Evolutionary conservation across 2,329 filamentous ascomycete genomes (phyloP).

Genomic region (Cercospora sojina): DNA sequence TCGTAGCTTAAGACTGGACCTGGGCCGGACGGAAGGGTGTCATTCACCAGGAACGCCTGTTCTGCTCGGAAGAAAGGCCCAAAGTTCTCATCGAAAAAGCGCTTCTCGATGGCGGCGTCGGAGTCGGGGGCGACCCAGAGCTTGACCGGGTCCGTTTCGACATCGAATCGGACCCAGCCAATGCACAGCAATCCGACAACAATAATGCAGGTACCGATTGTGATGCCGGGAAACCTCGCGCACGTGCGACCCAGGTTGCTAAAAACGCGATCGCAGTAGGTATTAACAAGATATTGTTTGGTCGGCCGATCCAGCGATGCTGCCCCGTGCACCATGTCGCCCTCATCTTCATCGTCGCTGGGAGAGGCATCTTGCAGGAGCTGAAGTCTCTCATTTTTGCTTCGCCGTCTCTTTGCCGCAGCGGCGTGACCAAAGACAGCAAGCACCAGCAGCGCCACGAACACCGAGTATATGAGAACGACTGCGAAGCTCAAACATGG

Average conservation of each 20-base stretch:
- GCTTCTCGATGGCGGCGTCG: conserved; percentile 85
- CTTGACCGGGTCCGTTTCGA: conserved; percentile 85
- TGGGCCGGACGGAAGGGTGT: conserved; percentile 62
- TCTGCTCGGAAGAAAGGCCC: conserved; percentile 94
- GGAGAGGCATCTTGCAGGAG: conserved; percentile 79
- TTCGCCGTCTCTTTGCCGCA: conserved; percentile 69
- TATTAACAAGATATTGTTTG: conserved; percentile 79
- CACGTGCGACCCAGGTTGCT: conserved; percentile 75
- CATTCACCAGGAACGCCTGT: conserved; percentile 91
- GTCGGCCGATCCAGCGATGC: conserved; percentile 77
- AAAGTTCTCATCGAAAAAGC: conserved; percentile 89
- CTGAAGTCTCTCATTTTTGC: conserved; percentile 78
- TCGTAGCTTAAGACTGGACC: conserved; percentile 85
- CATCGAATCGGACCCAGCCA: conserved; percentile 83
- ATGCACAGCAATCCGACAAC: conserved; percentile 76
- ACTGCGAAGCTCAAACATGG: conserved; percentile 93
- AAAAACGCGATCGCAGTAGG: conserved; percentile 76
- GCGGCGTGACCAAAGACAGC: conserved; percentile 72
- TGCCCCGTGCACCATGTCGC: conserved; percentile 72
- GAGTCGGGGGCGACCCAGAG: conserved; percentile 97
- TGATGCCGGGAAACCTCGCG: conserved; percentile 79
- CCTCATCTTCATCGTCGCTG: conserved; percentile 93
- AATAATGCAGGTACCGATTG: conserved; percentile 73
- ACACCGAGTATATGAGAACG: conserved; percentile 77
- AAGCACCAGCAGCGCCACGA: conserved; percentile 66